Base-by-base conservation (phyloP, 2,329 filamentous ascomycete species). In the Colletotrichum chrysophilum region DNA sequence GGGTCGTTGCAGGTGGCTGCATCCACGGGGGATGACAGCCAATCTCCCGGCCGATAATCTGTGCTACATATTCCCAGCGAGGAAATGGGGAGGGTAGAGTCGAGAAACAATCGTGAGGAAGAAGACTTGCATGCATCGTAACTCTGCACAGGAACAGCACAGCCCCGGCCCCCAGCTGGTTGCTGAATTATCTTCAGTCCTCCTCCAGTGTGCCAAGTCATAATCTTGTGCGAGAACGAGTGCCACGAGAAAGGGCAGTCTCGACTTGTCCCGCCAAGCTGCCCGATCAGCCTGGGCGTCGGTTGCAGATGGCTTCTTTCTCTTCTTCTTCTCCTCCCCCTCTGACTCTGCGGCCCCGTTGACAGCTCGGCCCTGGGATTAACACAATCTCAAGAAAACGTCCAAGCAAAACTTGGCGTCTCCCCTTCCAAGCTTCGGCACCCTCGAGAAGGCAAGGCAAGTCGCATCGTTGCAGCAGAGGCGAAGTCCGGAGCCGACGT, bases 1-100 rank as follows among this genome's bases (percentile, higher is more conserved):
- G 75, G 75, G 52, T 69, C 30, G 18, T 48, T 64, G 72, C 75
- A 71, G 68, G 72, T 66, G 68, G 72, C 68, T 75, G 72, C 75
- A 60, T 69, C 64, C n/a, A 48, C 43, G 65, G 64, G 56, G 64
- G 70, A 43, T 58, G 56, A 68, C 43, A 73, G 14, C 58, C 58
- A 73, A 69, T 65, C 65, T 75, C 73, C 61, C 72, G 61, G 69
- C 48, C 55, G 68, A 67, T 71, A 66, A 21, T 32, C 12, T 32
- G 55, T 56, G 69, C 32, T 4, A 72, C 62, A n/a, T 21, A 21
- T 4, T 8, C 34, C 52, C 34, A 36, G 24, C 28, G 6, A 34
- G 34, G 32, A 1, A 13, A 34, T 34, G 12, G 32, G 32, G 5
- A n/a, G n/a, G 26, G 18, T 16, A 24, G 24, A 12, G 12, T 5